Percentiles rank a stretch among this genome's conserved stretches.
Conservation (phyloP, 2,329 filamentous ascomycete species). For the Diaporthe caulivora region DNA sequence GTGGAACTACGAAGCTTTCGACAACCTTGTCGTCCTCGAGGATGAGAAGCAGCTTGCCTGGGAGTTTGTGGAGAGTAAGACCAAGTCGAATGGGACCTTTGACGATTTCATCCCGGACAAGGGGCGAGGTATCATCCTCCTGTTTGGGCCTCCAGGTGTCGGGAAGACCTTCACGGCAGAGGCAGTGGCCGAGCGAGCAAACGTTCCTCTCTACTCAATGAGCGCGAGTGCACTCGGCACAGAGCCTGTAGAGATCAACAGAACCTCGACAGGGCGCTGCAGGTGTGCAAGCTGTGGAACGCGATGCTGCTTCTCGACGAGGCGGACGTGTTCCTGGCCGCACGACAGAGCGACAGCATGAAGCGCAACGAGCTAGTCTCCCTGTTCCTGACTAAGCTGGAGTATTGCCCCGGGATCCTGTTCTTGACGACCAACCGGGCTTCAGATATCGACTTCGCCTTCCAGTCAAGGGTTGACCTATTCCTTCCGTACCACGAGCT, state of each 20-base stretch:
- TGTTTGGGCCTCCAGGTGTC: conserved; percentile 24
- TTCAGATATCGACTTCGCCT: conserved; percentile 51
- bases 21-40: conserved; percentile 41
- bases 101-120: conserved; percentile 41
- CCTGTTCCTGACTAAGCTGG: conserved; percentile 48
- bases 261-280: conserved; percentile 48
- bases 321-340: conserved; percentile 56
- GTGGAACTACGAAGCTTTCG: conserved; percentile 61
- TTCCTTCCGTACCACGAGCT: conserved; percentile 51
- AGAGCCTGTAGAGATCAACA: conserved; percentile 48
- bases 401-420: conserved; percentile 54
- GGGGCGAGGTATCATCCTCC: conserved; percentile 37
- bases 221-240: conserved; percentile 55
- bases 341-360: conserved; percentile 48
- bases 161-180: conserved; percentile 29
- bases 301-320: conserved; percentile 58
- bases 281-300: conserved; percentile 55
- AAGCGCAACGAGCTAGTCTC: conserved; percentile 54
- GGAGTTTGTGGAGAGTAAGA: conserved; percentile 27
- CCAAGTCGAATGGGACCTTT: conserved; percentile 26
- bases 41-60: conserved; percentile 55
- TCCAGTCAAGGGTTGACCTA: conserved; percentile 52
- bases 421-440: conserved; percentile 54
- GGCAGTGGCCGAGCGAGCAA: conserved; percentile 52
- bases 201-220: conserved; percentile 54